A percentile compares a stretch with the other conserved stretches of the same genome.
Conservation (phyloP, 2,329 filamentous ascomycete species). For the Sporothrix brasiliensis region DNA sequence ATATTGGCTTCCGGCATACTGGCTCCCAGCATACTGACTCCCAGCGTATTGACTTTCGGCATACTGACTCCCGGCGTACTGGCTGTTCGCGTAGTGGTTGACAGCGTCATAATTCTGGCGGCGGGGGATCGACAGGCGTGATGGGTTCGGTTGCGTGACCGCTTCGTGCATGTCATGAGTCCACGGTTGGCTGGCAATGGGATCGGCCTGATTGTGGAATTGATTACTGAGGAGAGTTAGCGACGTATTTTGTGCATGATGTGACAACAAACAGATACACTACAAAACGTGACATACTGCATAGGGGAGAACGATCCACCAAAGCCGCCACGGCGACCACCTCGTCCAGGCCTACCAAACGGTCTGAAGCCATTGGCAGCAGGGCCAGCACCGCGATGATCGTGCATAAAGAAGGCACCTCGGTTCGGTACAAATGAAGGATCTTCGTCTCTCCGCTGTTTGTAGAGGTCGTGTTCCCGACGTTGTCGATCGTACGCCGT, state of each 20-base stretch:
- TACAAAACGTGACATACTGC: slow-evolving; percentile 49
- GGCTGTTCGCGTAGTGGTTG: slow-evolving; percentile 26
- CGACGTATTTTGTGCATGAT: neutral
- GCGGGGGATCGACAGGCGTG: slow-evolving; percentile 41
- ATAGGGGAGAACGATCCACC: slow-evolving; percentile 62
- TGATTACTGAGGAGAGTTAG: slow-evolving; percentile 42
- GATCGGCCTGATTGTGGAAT: slow-evolving; percentile 49
- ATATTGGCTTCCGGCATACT: slow-evolving; percentile 33
- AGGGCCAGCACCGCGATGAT: slow-evolving; percentile 78
- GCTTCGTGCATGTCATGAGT: slow-evolving; percentile 91
- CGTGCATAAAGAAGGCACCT: slow-evolving; percentile 96
- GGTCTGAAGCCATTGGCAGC: slow-evolving; percentile 76
- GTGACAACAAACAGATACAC: slow-evolving; percentile 20
- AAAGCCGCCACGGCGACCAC: slow-evolving; percentile 58
- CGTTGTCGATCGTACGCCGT: slow-evolving; percentile 70
- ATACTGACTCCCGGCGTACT: slow-evolving; percentile 36
- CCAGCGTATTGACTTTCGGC: slow-evolving; percentile 41
- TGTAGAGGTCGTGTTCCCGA: slow-evolving; percentile 88
- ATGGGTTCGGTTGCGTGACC: slow-evolving; percentile 52
- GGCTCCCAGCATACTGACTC: slow-evolving; percentile 41
- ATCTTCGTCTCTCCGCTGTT: slow-evolving; percentile 82
- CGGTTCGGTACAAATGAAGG: slow-evolving; percentile 92
- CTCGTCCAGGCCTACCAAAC: slow-evolving; percentile 65
- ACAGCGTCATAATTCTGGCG: slow-evolving; percentile 33
- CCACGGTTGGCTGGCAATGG: slow-evolving; percentile 76